These are phyloP conservation scores for Hypoxylon lienhwacheense DNA, from an alignment of 495 filamentous ascomycete species.

Conservation along the genomic window DNA sequence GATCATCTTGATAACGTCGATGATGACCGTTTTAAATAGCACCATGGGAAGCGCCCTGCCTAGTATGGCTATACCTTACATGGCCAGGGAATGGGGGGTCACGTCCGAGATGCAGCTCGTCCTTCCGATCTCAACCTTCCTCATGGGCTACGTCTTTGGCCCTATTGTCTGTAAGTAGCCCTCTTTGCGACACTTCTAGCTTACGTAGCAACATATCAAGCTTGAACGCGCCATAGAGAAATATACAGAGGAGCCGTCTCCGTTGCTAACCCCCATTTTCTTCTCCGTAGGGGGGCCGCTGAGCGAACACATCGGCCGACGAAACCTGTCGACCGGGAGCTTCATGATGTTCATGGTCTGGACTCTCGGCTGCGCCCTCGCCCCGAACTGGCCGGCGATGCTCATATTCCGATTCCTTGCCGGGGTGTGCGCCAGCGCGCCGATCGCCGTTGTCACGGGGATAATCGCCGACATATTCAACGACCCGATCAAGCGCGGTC, in stretches of 20 bases:
- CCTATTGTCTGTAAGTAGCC: conserved; percentile 31
- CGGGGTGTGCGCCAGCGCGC: conserved; percentile 65
- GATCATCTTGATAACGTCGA: conserved; percentile 57
- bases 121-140: conserved; percentile 75
- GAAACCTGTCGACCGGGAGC: conserved; percentile 58
- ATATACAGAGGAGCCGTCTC: too few relatives aligned
- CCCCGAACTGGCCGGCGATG: conserved; percentile 67
- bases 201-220: too few relatives aligned
- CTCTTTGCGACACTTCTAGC: too few relatives aligned
- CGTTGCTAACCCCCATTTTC: conserved; percentile 21
- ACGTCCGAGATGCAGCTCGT: conserved; percentile 59
- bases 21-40: conserved; percentile 69
- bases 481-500: conserved; percentile 61
- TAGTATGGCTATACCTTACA: conserved; percentile 61
- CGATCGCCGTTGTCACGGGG: conserved; percentile 71
- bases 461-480: conserved; percentile 70
- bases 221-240: too few relatives aligned
- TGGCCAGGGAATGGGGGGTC: conserved; percentile 60
- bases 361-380: conserved; percentile 68
- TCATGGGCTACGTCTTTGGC: conserved; percentile 70
- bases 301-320: conserved; percentile 72
- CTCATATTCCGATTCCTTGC: conserved; percentile 69
- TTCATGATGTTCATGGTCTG: conserved; percentile 67
- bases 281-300: conserved; percentile 57
- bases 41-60: conserved; percentile 73